Conservation (phyloP, 1,139 yeast species). For the Yamadazyma dendronema region DNA sequence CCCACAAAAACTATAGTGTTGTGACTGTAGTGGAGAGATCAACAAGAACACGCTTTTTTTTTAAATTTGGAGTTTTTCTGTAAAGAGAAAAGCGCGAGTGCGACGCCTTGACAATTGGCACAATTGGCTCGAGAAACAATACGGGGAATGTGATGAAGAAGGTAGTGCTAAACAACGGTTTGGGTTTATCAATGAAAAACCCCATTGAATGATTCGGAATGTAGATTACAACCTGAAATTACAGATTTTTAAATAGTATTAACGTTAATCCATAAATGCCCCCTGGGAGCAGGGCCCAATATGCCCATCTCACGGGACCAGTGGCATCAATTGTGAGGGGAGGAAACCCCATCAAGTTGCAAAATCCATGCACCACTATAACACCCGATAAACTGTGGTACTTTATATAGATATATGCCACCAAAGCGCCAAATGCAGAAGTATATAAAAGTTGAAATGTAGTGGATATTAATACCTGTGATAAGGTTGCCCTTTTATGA, state of each 20-base stretch:
- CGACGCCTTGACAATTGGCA: neutral
- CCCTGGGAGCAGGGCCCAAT: constrained; percentile 29
- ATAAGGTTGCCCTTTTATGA: constrained; percentile 3
- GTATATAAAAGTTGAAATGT: constrained; percentile 70
- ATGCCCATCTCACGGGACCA: constrained; percentile 1
- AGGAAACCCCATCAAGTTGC: constrained; percentile 84
- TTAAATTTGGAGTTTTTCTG: constrained; percentile 1
- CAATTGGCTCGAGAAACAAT: no score
- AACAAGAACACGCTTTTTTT: constrained; percentile 1
- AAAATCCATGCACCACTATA: constrained; percentile 63
- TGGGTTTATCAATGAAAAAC: no score
- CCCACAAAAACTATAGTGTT: neutral
- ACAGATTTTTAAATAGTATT: no score
- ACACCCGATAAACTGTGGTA: constrained; percentile 62
- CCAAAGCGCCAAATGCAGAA: constrained; percentile 73
- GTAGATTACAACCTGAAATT: no score
- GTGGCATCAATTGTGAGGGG: constrained; percentile 11
- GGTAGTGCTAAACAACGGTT: no score
- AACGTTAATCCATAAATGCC: neutral
- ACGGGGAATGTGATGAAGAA: no score
- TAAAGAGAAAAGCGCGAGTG: constrained; percentile 1
- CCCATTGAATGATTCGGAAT: no score
- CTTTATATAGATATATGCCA: constrained; percentile 57
- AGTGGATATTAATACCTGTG: constrained; percentile 8
- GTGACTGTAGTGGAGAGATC: neutral